Base-by-base conservation (phyloP, 768 basidiomycete species). In the Dioszegia hungarica region DNA sequence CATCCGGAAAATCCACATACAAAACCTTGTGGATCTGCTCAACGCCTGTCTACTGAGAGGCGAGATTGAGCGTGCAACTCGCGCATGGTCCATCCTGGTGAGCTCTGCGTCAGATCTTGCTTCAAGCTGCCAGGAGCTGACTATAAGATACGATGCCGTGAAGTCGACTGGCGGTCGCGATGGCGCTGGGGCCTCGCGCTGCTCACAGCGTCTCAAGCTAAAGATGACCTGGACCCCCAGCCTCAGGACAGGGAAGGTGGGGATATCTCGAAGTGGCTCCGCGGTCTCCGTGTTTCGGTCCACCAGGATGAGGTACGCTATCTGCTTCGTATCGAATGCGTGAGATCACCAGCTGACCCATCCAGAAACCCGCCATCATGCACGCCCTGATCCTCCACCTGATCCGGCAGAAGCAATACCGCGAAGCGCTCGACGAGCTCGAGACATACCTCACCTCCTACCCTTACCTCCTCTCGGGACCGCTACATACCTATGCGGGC, bases 391-490 rank as follows among this genome's bases (percentile, higher is more conserved):
- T 87, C 10, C 80, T 90, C 24, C 79, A 83, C 29, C 79, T 91
- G 20, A 83, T 91, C 54, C 63, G 81, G 19, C 73, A 79, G 19
- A 81, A 79, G 4, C 80, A 80, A 67, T 80, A 87, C 64, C 80
- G 80, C 54, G 83, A 86, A 51, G 92, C 91, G 1, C 77, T 91
- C 53, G 87, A 90, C 59, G 89, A 95, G 70, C 78, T 94, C 12
- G 89, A 92, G 70, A 80, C 92, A 24, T 93, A 89, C 72, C 81
- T 94, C 5, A 88, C 90, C 1, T 87, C 89, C 2, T 86, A 88
- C 71, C 92, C 92, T 1, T 94, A 85, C 78, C 86, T 85, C 68
- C 87, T 90, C 63, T 88, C 89, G 61, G 81, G 86, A 1, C 77
- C 84, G 6, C 79, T 94, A 27, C 89, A 94, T 66, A 79, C 84